Percentiles rank a stretch among this genome's conserved stretches.
Evolutionary conservation across 345 rosid genomes (phyloP).

Genomic region (Pistacia integerrima): DNA sequence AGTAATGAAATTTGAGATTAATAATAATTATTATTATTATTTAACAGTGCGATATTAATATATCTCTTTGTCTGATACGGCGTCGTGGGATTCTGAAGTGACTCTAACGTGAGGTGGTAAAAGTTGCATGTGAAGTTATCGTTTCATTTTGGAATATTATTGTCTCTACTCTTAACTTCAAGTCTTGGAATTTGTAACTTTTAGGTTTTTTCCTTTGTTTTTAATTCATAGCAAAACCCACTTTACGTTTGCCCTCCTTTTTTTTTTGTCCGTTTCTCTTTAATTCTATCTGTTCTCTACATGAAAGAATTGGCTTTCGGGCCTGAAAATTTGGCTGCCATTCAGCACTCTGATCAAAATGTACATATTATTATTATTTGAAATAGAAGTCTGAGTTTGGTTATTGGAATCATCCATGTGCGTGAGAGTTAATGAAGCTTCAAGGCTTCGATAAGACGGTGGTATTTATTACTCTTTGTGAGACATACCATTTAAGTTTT

Average conservation of each 20-base stretch:
- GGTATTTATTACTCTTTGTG: neutral
- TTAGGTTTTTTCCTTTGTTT: neutral
- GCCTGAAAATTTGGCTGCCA: conserved; percentile 1
- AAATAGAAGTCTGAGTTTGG: neutral
- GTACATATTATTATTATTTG: neutral
- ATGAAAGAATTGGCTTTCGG: neutral
- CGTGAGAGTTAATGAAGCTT: conserved; percentile 14
- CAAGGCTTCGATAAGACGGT: conserved; percentile 16
- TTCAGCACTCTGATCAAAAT: neutral
- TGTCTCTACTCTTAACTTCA: neutral
- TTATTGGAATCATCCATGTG: conserved; percentile 22
- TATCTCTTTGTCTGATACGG: neutral
- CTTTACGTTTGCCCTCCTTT: neutral
- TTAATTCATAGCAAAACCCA: neutral
- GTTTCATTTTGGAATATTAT: neutral
- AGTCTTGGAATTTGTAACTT: conserved; percentile 1
- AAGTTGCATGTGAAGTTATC: conserved; percentile 12
- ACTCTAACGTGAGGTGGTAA: conserved; percentile 15
- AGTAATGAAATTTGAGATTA: conserved; percentile 43
- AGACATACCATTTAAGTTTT: neutral
- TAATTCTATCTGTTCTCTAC: neutral
- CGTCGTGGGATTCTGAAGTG: neutral
- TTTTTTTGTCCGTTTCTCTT: conserved; percentile 12
- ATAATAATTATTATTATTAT: neutral
- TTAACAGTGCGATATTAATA: neutral